Base-by-base conservation (phyloP, 768 basidiomycete species). In the Mycena polygramma region DNA sequence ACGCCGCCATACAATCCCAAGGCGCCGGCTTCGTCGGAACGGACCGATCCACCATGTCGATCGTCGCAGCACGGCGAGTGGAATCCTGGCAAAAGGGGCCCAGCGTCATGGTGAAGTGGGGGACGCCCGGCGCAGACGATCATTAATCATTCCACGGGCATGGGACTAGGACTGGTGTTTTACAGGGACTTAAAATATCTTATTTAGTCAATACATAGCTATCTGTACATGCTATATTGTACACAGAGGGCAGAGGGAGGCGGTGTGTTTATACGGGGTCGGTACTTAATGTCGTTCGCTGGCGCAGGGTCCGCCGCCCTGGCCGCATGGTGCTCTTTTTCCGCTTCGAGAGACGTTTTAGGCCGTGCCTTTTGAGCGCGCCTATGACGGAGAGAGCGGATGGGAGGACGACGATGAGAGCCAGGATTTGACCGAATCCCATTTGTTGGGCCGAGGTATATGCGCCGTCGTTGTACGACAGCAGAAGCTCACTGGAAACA, bases 21-120 rank as follows among this genome's bases (percentile, higher is more conserved):
- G 92, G 89, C 24, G 77, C 83, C 14, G 93, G 92, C 2, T 91
- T 94, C 74, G 87, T 94, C 17, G 93, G 92, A 11, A 93, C 92
- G 2, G 87, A 91, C 71, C 75, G 83, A 49, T 93, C 92, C 41
- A 94, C 93, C 7, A 92, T 93, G 88, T 89, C 90, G 3, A 81
- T 88, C 53, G 72, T 94, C 37, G 91, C 92, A 8, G 84, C 59
- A 22, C 86, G 90, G n/a, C 83, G 93, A 30, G 91, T 91, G 30
- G 81, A 89, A 73, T 87, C 90, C 30, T 94, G 93, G 93, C 78
- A 84, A 5, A 83, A 85, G 58, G 92, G 91, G 43, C 83, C 83
- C 7, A 80, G 79, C 17, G 82, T 87, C 65, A 83, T 81, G 30
- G 81, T 91, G 5, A 86, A 84, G 77, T 93, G 91, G 90, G 92